phyloP scores from a whole-genome alignment of 805 yeast genomes.

The Jamesozyma piceae region DNA sequence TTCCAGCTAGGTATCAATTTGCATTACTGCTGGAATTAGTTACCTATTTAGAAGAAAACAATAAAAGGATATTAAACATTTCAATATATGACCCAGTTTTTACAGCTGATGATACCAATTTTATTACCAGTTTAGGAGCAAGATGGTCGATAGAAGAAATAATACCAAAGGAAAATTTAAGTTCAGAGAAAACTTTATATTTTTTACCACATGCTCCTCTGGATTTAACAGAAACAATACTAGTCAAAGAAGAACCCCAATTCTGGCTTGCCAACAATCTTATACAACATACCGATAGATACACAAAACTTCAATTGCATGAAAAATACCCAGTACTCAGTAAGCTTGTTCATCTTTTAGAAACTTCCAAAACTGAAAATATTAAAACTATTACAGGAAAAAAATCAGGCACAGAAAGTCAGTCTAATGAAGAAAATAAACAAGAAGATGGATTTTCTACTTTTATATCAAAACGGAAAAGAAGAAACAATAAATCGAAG shows the following conservation, averaged over 20 bases:
- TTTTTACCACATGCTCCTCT: slow-evolving; percentile 75
- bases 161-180: slow-evolving; percentile 14
- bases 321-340: slow-evolving; percentile 39
- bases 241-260: slow-evolving; percentile 30
- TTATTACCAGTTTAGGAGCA: slow-evolving; percentile 25
- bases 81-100: slow-evolving; percentile 63
- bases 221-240: slow-evolving; percentile 37
- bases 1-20: slow-evolving; percentile 56
- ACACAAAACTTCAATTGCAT: slow-evolving; percentile 35
- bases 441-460: slow-evolving; percentile 21
- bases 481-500: slow-evolving; percentile 9
- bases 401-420: too few species aligned
- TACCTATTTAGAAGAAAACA: slow-evolving; percentile 12
- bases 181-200: slow-evolving; percentile 32
- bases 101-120: slow-evolving; percentile 34
- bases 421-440: slow-evolving; percentile 1
- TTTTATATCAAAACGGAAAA: slow-evolving; percentile 16
- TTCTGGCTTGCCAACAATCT: slow-evolving; percentile 44
- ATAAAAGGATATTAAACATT: slow-evolving; percentile 17
- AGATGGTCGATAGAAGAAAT: slow-evolving; percentile 26
- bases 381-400: too few species aligned
- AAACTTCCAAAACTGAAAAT: neutral
- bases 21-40: slow-evolving; percentile 44
- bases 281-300: slow-evolving; percentile 44
- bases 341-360: slow-evolving; percentile 25